Base-by-base conservation (phyloP, 768 basidiomycete species). In the Tephrocybe sp. region DNA sequence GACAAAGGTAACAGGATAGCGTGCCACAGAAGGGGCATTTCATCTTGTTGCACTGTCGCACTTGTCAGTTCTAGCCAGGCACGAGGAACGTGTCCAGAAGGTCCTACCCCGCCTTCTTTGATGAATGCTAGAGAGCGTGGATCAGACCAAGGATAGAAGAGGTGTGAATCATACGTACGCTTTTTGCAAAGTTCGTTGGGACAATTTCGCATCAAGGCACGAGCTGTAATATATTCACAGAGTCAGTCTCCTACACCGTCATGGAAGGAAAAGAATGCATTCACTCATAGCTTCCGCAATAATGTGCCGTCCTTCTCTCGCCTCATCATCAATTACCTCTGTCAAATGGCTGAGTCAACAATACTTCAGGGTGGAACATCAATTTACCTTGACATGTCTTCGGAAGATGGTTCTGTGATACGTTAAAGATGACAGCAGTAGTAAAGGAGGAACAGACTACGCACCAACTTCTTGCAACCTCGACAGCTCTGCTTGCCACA, bases 251-350 rank as follows among this genome's bases (percentile, higher is more conserved):
- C 26, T 27, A 49, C n/a, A 52, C 24, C 9, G n/a, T 32, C 21
- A 52, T 18, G 31, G 44, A 41, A 19, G 45, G 26, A 31, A 19
- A 37, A 5, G n/a, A 38, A 44, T 2, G n/a, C n/a, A 64, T 69
- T 16, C 57, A 83, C 85, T 88, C 89, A 91, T 91, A 8, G 89
- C 89, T 62, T 91, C 89, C 61, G 91, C 89, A 13, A 91, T 71
- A 0, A 72, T 59, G 64, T 91, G 89, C 40, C 80, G 74, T 9
- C 76, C 80, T 62, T 87, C 80, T 31, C 44, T 46, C 7, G 40
- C 36, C 25, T 55, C 46, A 13, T 47, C 49, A 21, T 51, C 53
- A 11, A 45, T 34, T 9, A 49, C 45, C 25, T 55, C 53, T 55
- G 27, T 16, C 34, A 12, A 25, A 26, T 1, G 7, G n/a, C n/a